Base-by-base conservation (phyloP, 2,329 filamentous ascomycete genomes). In the Blastomyces gilchristii region DNA sequence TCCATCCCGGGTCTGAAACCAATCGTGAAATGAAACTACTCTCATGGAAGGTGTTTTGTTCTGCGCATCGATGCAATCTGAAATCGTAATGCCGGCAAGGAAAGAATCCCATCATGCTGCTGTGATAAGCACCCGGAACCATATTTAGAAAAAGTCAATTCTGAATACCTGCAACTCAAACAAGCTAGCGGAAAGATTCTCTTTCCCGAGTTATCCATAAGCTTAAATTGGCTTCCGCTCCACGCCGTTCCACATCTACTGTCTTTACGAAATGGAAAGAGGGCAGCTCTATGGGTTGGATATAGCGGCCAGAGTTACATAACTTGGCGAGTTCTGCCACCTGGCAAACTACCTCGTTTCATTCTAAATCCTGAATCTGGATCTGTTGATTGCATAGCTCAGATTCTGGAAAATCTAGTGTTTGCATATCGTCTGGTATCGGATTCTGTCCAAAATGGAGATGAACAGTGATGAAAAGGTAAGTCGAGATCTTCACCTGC, bases 401-500 rank as follows among this genome's bases (percentile, higher is more conserved):
- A 7, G 11, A 39, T 37, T 9, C 25, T 0, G 14, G 3, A 34
- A 39, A n/a, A 1, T 25, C 9, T 28, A 34, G 9, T 14, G 25
- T 34, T 34, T 28, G 12, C 22, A 45, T 39, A 34, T 28, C 28
- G 3, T 2, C 28, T 4, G 25, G 39, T 54, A 57, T 53, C 28
- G 11, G 41, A 61, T 58, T 62, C 6, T 43, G 61, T n/a, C 61
- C 68, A 71, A 49, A n/a, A 81, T 81, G 78, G 77, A 80, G 74
- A 79, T 79, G 76, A 79, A 79, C 66, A 76, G 79, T 65, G 74
- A 78, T 73, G 75, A 76, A 66, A 67, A 68, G 62, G 76, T 75
- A 67, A 63, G 73, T 69, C 9, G 14, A 37, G 25, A 11, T 49
- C 60, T 25, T 4, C n/a, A 37, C 49, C 62, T 28, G 6, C 16